Percentiles rank a stretch among this genome's conserved stretches.
phyloP scores from a whole-genome alignment of 2,329 filamentous ascomycete genomes.

The Pyrenochaeta sp. region DNA sequence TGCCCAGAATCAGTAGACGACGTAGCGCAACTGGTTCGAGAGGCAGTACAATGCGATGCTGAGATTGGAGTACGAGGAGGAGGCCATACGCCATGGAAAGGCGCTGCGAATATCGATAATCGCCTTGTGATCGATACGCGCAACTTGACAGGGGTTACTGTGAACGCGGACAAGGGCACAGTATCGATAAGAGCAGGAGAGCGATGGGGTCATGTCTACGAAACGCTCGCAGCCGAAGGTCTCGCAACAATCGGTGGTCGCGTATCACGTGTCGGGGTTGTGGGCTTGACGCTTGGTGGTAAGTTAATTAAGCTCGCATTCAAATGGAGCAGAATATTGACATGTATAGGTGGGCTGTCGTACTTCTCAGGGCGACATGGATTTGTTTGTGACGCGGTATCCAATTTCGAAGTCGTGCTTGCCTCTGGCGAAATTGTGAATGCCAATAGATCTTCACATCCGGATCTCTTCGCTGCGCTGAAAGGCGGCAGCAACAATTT shows the following conservation, averaged over 20 bases:
- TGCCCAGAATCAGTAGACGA: background rate
- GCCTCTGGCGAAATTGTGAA: slow-evolving; percentile 40
- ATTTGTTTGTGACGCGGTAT: slow-evolving; percentile 22
- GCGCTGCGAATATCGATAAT: slow-evolving; percentile 36
- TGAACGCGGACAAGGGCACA: slow-evolving; percentile 25
- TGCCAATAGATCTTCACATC: slow-evolving; percentile 17
- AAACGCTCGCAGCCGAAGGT: slow-evolving; percentile 26
- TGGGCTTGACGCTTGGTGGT: slow-evolving; percentile 37
- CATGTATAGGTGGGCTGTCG: background rate
- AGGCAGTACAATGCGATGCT: background rate
- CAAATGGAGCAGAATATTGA: background rate
- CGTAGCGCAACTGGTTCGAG: background rate
- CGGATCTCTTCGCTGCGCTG: slow-evolving; percentile 44
- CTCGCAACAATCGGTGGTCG: slow-evolving; percentile 36
- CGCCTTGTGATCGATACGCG: slow-evolving; percentile 41
- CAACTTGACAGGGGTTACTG: slow-evolving; percentile 29
- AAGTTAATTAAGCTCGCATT: background rate
- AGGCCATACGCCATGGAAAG: slow-evolving; percentile 32
- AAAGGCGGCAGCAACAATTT: slow-evolving; percentile 43
- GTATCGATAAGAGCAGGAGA: slow-evolving; percentile 34
- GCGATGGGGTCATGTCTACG: slow-evolving; percentile 35
- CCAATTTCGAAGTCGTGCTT: slow-evolving; percentile 47
- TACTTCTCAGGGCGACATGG: slow-evolving; percentile 7
- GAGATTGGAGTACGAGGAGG: slow-evolving; percentile 1
- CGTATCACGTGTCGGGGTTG: slow-evolving; percentile 28